A percentile compares a stretch with the other conserved stretches of the same genome.
phyloP scores from a whole-genome alignment of 306 rosid genomes.

The Neltuma alba region DNA sequence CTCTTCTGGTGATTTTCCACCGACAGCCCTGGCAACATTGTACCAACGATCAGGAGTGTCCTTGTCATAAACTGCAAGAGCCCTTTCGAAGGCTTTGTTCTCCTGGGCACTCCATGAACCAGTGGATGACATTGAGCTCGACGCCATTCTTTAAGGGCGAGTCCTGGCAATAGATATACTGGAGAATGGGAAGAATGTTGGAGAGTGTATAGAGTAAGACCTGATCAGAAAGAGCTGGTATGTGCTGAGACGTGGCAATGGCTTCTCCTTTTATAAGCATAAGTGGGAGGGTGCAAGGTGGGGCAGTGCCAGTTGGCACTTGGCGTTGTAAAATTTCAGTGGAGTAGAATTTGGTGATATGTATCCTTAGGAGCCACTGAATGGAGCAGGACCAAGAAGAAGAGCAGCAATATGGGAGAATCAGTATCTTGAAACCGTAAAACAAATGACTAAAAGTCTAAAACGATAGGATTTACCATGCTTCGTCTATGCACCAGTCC shows the following conservation, averaged over 20 bases:
- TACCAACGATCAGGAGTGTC: slow-evolving; percentile 36
- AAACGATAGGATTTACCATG: background rate
- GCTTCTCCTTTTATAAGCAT: slow-evolving; percentile 22
- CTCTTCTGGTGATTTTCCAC: slow-evolving; percentile 64
- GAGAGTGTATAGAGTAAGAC: slow-evolving; percentile 31
- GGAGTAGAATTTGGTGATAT: slow-evolving; percentile 8
- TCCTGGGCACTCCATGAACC: slow-evolving; percentile 66
- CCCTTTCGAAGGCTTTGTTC: slow-evolving; percentile 72
- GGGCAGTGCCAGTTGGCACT: background rate
- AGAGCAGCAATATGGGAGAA: slow-evolving; percentile 7
- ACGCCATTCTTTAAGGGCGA: too few species aligned
- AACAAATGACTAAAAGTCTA: slow-evolving; percentile 4
- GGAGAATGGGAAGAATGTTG: slow-evolving; percentile 1
- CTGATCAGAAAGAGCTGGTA: slow-evolving; percentile 40
- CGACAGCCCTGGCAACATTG: slow-evolving; percentile 71
- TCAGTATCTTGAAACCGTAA: slow-evolving; percentile 36
- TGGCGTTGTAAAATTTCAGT: background rate
- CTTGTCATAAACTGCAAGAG: slow-evolving; percentile 49
- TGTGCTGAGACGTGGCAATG: slow-evolving; percentile 28
- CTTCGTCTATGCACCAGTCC: background rate
- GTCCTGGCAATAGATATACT: too few species aligned
- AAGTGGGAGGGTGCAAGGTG: background rate
- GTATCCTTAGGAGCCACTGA: slow-evolving; percentile 3
- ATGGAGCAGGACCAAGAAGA: slow-evolving; percentile 4
- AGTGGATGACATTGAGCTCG: slow-evolving; percentile 52